Evolutionary conservation across 345 rosid species (phyloP), one percentile per base, ranked within the genome.

Genomic region (Arabis hirsuta): DNA sequence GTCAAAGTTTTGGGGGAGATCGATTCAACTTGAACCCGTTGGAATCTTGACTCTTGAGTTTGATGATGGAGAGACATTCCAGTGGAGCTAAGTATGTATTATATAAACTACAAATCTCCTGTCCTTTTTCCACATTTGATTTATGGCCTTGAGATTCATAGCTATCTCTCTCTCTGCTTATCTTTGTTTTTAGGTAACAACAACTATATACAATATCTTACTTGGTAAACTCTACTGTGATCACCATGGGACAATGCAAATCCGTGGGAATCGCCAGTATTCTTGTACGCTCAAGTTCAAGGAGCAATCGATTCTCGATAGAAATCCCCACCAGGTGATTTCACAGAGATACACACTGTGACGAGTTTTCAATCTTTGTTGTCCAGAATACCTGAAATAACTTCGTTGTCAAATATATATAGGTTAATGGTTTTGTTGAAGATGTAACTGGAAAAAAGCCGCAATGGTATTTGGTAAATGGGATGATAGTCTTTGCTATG

Each of bases 1-100:
- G 45, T 79, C 98, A 22, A 95, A 95, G 82, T 91, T 95, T 76
- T 91, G 99, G 99, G 99, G 99, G 22, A 87, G 87, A 71, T 95
- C 99, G 14, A 91, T 95, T 82, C 96, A 91, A 87, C 90, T 95
- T 56, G 93, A 95, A 62, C 99, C 99, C 36, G 90, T 88, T 53
- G 98, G 99, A 76, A 75, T 80, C 70, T 80, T 95, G 67, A 87
- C 91, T 29, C 78, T 95, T 4, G 96, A 91, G 84, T 95, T 95
- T 57, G 99, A 95, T 63, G 99, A 91, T 74, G 99, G 99, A 55
- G 99, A 91, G 82, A 82, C 76, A 65, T 95, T 91, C 83, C 90
- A 85, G 75, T 95, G 99, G 98, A 95, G 91, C 81, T 91, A 95
- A 91, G 98, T 91, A 39, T 27, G 78, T 42, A 20, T 36, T 19